Percentiles rank a stretch among this genome's conserved stretches.
phyloP scores from a whole-genome alignment of 2,329 filamentous ascomycete genomes.

The Colletotrichum cordylinicola region DNA sequence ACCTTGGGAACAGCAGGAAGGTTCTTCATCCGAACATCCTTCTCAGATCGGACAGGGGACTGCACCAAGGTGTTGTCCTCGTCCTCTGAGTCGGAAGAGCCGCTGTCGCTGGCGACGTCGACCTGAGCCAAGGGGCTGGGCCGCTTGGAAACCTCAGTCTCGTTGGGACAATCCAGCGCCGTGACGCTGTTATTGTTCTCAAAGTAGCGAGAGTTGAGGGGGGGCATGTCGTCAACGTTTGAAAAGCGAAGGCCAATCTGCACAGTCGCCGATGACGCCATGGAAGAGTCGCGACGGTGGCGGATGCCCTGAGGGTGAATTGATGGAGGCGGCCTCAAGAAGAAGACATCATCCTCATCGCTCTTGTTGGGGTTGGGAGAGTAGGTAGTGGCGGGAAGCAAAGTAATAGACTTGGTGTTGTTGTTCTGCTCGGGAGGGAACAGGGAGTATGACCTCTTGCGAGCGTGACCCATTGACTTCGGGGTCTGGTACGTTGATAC shows the following conservation, averaged over 20 bases:
- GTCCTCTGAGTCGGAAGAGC: conserved; percentile 23
- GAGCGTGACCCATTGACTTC: conserved; percentile 30
- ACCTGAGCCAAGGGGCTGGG: conserved; percentile 36
- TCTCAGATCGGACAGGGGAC: conserved; percentile 27
- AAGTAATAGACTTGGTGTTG: conserved; percentile 36
- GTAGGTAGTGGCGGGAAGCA: conserved; percentile 57
- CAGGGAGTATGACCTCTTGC: conserved; percentile 45
- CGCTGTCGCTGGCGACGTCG: conserved; percentile 2
- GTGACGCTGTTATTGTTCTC: conserved; percentile 42
- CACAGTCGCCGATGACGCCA: conserved; percentile 70
- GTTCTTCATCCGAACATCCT: conserved; percentile 39
- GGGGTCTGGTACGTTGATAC: conserved; percentile 22
- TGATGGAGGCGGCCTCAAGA: conserved; percentile 19
- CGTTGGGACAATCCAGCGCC: conserved; percentile 39
- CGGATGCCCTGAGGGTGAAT: conserved; percentile 36
- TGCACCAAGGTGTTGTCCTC: conserved; percentile 16
- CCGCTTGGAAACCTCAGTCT: conserved; percentile 22
- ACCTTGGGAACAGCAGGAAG: conserved; percentile 41
- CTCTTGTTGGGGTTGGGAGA: conserved; percentile 24
- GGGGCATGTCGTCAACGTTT: conserved; percentile 56
- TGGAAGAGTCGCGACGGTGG: conserved; percentile 66
- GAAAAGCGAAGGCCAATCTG: conserved; percentile 75
- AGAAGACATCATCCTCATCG: neutral
- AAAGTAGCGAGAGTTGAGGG: conserved; percentile 35
- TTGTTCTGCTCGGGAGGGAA: conserved; percentile 38